A percentile compares a stretch with the other conserved stretches of the same genome.
Conservation (phyloP, 768 basidiomycete genomes). For the Boletus coccyginus region DNA sequence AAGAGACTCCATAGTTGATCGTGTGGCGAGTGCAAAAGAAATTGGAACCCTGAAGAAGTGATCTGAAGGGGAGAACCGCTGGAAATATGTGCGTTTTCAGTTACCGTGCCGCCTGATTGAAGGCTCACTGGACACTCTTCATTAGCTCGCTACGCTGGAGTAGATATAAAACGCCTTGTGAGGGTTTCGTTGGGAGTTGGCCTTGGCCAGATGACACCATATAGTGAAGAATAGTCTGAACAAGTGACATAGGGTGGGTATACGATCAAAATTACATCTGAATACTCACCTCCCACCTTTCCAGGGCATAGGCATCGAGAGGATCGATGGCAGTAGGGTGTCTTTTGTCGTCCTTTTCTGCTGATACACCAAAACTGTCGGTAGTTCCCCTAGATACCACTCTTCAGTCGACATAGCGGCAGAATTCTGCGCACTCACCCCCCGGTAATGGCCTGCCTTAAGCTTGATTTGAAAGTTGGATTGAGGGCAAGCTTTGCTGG, state of each 20-base stretch:
- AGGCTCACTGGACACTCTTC: constrained; percentile 62
- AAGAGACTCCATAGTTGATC: constrained; percentile 94
- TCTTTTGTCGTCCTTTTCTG: constrained; percentile 60
- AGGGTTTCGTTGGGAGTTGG: constrained; percentile 72
- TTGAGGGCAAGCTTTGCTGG: constrained; percentile 66
- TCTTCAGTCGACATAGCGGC: constrained; percentile 5
- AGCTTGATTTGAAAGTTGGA: constrained; percentile 69
- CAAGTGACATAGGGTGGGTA: background rate
- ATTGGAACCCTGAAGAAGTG: constrained; percentile 94
- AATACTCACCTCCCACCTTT: constrained; percentile 81
- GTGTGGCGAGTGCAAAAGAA: constrained; percentile 90
- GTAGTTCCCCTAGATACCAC: constrained; percentile 56
- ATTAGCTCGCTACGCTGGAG: constrained; percentile 86
- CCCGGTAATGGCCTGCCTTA: constrained; percentile 84
- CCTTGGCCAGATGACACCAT: constrained; percentile 94
- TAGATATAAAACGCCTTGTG: constrained; percentile 79
- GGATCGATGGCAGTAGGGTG: constrained; percentile 51
- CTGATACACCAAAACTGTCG: constrained; percentile 82
- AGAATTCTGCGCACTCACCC: constrained; percentile 54
- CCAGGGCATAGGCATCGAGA: constrained; percentile 79
- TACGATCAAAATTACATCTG: background rate
- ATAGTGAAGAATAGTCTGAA: constrained; percentile 91
- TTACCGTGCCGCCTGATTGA: background rate
- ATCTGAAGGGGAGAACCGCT: constrained; percentile 69
- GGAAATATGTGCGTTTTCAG: constrained; percentile 1